A percentile compares a stretch with the other conserved stretches of the same genome.
Conservation (phyloP, 2,329 filamentous ascomycete species). For the Mollisia scopiformis region DNA sequence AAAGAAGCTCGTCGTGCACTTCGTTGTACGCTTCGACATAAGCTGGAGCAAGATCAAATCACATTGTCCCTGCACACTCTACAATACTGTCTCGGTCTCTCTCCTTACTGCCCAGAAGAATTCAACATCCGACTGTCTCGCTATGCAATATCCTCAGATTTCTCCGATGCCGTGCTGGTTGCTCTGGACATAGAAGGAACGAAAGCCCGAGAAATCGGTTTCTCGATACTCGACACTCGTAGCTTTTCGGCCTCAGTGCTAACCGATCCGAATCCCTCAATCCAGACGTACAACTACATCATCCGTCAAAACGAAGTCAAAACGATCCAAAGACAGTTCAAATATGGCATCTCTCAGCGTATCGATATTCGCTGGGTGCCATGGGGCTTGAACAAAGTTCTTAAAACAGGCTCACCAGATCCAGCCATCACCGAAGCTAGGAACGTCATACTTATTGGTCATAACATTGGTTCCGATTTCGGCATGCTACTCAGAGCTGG, state of each 20-base stretch:
- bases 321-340: background rate
- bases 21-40: too few species aligned
- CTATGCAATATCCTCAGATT: background rate
- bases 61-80: too few species aligned
- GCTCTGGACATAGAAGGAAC: too few species aligned
- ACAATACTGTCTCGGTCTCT: background rate
- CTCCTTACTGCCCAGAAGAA: background rate
- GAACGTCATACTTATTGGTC: background rate
- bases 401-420: background rate
- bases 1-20: too few species aligned
- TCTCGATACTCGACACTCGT: background rate
- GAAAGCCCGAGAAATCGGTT: background rate
- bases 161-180: background rate
- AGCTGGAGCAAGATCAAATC: too few species aligned
- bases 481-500: background rate
- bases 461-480: background rate
- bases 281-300: background rate
- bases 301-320: background rate
- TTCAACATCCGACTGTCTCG: background rate
- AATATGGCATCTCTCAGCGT: background rate
- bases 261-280: background rate
- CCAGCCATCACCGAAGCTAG: background rate
- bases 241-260: background rate
- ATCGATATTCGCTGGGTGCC: background rate
- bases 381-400: background rate